Evolutionary conservation across 2,329 filamentous ascomycete species (phyloP).

Genomic region (Pyrenophora graminea): DNA sequence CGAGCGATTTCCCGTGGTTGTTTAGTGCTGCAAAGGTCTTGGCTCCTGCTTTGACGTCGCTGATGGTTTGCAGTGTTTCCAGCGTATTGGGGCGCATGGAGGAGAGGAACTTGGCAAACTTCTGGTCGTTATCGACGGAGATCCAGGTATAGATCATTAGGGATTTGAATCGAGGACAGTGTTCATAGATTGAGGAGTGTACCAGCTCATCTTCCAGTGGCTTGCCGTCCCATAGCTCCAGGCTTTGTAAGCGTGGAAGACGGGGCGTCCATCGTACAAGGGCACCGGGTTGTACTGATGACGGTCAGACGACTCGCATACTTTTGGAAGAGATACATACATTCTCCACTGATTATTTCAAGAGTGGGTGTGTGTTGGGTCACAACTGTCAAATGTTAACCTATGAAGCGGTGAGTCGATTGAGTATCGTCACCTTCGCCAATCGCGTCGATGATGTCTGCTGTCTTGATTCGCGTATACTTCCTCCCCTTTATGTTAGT

Average conservation of each 20-base stretch:
- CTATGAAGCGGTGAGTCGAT: not conserved
- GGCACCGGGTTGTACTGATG: constrained; percentile 54
- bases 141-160: constrained; percentile 62
- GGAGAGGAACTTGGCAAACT: constrained; percentile 63
- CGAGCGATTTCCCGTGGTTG: constrained; percentile 60
- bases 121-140: constrained; percentile 57
- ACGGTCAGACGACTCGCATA: constrained; percentile 10
- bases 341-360: constrained; percentile 61
- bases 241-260: constrained; percentile 60
- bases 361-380: constrained; percentile 58
- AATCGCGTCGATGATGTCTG: constrained; percentile 53
- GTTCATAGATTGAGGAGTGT: constrained; percentile 57
- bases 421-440: constrained; percentile 49
- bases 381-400: constrained; percentile 45
- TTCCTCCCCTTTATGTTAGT: constrained; percentile 34
- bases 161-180: constrained; percentile 65
- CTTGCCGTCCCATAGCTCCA: constrained; percentile 66
- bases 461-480: constrained; percentile 45
- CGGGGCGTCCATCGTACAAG: constrained; percentile 64
- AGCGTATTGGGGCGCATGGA: constrained; percentile 62
- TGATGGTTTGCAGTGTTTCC: constrained; percentile 62
- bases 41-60: constrained; percentile 58
- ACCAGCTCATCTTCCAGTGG: constrained; percentile 61
- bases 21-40: constrained; percentile 60
- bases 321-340: constrained; percentile 35